Evolutionary conservation across 495 filamentous ascomycete species (phyloP), one percentile per base, ranked within the genome.

Genomic region (Baudoinia panamericana): DNA sequence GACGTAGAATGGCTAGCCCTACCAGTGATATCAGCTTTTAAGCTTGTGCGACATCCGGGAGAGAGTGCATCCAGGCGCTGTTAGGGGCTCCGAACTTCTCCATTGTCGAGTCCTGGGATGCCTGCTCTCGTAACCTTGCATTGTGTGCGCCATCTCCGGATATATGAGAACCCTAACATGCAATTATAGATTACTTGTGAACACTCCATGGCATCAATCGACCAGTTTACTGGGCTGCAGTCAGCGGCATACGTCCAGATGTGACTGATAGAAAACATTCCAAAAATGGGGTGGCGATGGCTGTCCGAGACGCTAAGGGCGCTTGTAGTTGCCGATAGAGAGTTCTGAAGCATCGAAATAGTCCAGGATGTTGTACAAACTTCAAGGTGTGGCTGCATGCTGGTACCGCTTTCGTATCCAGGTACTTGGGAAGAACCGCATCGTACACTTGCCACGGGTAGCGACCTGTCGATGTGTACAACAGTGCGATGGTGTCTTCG

Each of bases 341-440:
- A n/a, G 25, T 11, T 9, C 36, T 21, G 22, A 8, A 9, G 21
- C 15, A 7, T 18, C 29, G 7, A 43, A 13, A 8, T 13, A 20
- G 40, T 11, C 30, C 19, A 35, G 13, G 29, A 10, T 41, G 32
- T 41, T 34, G 44, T 30, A 31, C 30, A 47, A 35, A 23, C 36
- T 31, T 43, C 45, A 19, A 48, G 34, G 45, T 48, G 45, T 48
- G 43, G 45, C 45, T 48, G 45, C 45, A 48, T 32, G 23, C 43
- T 25, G 21, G 27, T 28, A 12, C 16, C 17, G 30, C 21, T 36
- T 24, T 38, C 18, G 27, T 19, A 30, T 33, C 39, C 45, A 19
- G 45, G 45, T 48, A 21, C 12, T 17, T 30, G 43, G 38, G 32
- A 48, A 2, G 12, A n/a, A 7, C 15, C 32, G 20, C 30, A 19